Percentiles rank a stretch among this genome's conserved stretches.
Evolutionary conservation across 768 basidiomycete genomes (phyloP).

Genomic region (Tephrocybe sp.): DNA sequence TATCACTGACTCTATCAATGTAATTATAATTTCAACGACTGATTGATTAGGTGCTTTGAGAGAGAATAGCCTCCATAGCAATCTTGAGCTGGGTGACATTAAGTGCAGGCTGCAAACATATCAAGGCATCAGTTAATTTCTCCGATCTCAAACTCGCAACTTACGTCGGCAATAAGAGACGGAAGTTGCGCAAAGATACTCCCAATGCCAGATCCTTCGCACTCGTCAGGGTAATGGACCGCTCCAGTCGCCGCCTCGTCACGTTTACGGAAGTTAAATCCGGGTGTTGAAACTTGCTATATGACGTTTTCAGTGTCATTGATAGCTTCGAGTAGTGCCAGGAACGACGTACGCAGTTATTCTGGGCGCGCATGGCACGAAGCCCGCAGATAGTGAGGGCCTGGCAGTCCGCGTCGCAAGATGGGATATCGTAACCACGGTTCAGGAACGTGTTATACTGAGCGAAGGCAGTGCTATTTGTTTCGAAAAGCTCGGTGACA

Average conservation of each 20-base stretch:
- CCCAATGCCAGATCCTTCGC: slow-evolving; percentile 11
- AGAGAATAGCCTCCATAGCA: background rate
- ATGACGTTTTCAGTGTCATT: background rate
- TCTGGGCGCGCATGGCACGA: slow-evolving; percentile 39
- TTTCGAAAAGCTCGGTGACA: slow-evolving; percentile 52
- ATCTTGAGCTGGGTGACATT: slow-evolving; percentile 5
- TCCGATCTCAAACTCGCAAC: background rate
- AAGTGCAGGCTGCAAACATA: background rate
- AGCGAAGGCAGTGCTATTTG: slow-evolving; percentile 44
- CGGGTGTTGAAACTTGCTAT: slow-evolving; percentile 3
- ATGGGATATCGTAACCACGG: slow-evolving; percentile 33
- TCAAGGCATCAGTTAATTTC: background rate
- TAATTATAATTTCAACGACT: too few species aligned
- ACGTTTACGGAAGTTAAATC: slow-evolving; percentile 10
- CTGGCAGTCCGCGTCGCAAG: slow-evolving; percentile 40
- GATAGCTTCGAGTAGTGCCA: background rate
- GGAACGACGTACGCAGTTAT: slow-evolving; percentile 38
- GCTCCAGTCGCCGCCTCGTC: background rate
- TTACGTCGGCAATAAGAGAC: slow-evolving; percentile 2
- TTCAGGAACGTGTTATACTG: slow-evolving; percentile 45
- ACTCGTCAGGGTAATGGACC: background rate
- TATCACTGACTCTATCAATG: too few species aligned
- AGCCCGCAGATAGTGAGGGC: slow-evolving; percentile 42
- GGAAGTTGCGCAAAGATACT: slow-evolving; percentile 9
- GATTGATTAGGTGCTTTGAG: too few species aligned